Evolutionary conservation across 2,329 filamentous ascomycete species (phyloP), one percentile per base, ranked within the genome.

Genomic region (Pseudogymnoascus sp.): DNA sequence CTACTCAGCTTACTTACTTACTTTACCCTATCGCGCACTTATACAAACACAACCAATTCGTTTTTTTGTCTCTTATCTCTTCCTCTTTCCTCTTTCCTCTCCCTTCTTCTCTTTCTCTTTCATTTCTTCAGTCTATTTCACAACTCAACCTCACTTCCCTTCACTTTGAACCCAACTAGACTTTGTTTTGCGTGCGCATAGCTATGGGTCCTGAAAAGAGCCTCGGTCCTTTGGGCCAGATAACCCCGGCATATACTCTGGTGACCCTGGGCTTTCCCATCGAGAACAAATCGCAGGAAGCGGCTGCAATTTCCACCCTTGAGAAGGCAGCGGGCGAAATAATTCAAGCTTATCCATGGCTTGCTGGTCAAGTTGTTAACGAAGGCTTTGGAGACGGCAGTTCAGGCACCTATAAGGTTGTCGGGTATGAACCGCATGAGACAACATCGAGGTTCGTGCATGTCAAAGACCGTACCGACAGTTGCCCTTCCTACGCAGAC

Each of bases 381-480:
- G 37, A 64, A 48, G 62, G 62, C 19, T 39, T 41, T 41, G 37
- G 34, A 6, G 34, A 61, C 13, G 37, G 34, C 57, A 62, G 60
- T n/a, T 62, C 62, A 11, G 62, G 62, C 34, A 64, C 37, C 23
- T 45, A 57, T 25, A 62, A 62, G 25, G 31, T 64, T 34, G 25
- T 57, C 28, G 28, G n/a, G 6, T 45, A 31, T n/a, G 60, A 39
- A 11, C 34, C 11, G 21, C 60, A 61, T 45, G 21, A 61, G 16
- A 31, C 36, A 25, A 13, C 21, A 6, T 61, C 60, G 2, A 57
- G n/a, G 6, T 45, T 45, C 13, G 60, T 61, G 34, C 60, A 25
- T 31, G 36, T 25, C 21, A 61, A 61, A 28, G 60, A 61, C 34
- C 45, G 60, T 21, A 61, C 34, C 5, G 25, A 45, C 36, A 16